Evolutionary conservation across 805 yeast species (phyloP).

Genomic region (Hanseniaspora lachancei): DNA sequence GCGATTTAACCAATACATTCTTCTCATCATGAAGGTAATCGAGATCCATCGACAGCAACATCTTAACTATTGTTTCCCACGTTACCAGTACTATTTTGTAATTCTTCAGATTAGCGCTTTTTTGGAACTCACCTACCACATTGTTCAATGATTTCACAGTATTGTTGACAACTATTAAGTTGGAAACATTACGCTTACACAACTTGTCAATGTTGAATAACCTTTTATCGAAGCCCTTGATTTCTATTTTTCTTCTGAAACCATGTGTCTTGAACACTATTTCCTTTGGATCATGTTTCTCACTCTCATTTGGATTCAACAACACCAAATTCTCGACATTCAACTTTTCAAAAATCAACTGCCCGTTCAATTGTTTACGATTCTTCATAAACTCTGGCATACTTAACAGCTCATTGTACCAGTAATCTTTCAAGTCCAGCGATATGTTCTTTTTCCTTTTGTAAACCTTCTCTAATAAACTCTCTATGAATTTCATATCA

Average conservation of each 20-base stretch:
- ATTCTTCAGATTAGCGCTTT: neutral
- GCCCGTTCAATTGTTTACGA: neutral
- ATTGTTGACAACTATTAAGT: conserved; percentile 11
- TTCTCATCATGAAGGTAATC: conserved; percentile 8
- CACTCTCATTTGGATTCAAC: neutral
- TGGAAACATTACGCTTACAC: neutral
- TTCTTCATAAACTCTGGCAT: neutral
- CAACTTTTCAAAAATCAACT: neutral
- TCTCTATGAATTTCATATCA: neutral
- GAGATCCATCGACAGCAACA: conserved; percentile 21
- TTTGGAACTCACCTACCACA: neutral
- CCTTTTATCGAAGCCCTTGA: neutral
- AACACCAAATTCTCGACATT: neutral
- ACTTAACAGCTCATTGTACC: neutral
- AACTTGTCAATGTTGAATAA: neutral
- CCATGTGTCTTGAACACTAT: conserved; percentile 4
- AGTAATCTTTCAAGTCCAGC: neutral
- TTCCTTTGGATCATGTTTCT: neutral
- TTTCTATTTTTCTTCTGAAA: neutral
- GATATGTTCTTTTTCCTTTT: conserved; percentile 1
- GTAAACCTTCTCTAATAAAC: conserved; percentile 1
- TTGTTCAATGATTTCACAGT: conserved; percentile 15
- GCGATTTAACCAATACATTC: neutral
- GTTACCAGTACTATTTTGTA: conserved; percentile 19
- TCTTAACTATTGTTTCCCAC: conserved; percentile 27